Conservation (phyloP, 2,329 filamentous ascomycete genomes). For the Colletotrichum spaethianum region DNA sequence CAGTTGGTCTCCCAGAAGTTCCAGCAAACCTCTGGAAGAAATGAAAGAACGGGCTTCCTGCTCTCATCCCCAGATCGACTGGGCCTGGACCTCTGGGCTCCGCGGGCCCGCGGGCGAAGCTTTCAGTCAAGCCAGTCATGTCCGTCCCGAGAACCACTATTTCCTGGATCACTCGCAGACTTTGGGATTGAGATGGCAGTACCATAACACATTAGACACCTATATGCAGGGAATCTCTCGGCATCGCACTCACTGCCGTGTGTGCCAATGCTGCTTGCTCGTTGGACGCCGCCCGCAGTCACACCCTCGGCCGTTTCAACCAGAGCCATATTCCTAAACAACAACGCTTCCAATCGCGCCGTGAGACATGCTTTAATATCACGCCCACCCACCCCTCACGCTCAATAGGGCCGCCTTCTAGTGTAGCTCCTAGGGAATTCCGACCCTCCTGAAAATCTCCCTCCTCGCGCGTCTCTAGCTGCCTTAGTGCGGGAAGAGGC, state of each 20-base stretch:
- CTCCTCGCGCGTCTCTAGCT: slow-evolving; percentile 25
- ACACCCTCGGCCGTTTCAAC: slow-evolving; percentile 23
- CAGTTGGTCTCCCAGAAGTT: neutral
- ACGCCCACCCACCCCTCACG: slow-evolving; percentile 8
- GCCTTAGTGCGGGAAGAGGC: slow-evolving; percentile 15
- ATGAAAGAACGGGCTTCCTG: neutral
- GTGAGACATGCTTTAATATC: slow-evolving; percentile 20
- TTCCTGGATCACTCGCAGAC: slow-evolving; percentile 1
- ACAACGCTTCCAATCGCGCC: neutral
- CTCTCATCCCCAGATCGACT: slow-evolving; percentile 18
- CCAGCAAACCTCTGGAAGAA: neutral
- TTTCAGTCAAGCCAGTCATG: slow-evolving; percentile 9
- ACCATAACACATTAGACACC: neutral
- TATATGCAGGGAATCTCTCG: neutral
- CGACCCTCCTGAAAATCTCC: slow-evolving; percentile 30
- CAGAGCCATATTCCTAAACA: neutral
- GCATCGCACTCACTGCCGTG: neutral
- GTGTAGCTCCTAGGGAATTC: slow-evolving; percentile 19
- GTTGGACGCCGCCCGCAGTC: neutral
- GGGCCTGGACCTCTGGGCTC: slow-evolving; percentile 25
- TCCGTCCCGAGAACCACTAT: neutral
- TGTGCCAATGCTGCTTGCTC: neutral
- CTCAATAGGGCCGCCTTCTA: slow-evolving; percentile 16
- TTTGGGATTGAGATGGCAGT: neutral
- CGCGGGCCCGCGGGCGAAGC: slow-evolving; percentile 10